phyloP scores from a whole-genome alignment of 805 yeast genomes.

The Komagataella pastoris region DNA sequence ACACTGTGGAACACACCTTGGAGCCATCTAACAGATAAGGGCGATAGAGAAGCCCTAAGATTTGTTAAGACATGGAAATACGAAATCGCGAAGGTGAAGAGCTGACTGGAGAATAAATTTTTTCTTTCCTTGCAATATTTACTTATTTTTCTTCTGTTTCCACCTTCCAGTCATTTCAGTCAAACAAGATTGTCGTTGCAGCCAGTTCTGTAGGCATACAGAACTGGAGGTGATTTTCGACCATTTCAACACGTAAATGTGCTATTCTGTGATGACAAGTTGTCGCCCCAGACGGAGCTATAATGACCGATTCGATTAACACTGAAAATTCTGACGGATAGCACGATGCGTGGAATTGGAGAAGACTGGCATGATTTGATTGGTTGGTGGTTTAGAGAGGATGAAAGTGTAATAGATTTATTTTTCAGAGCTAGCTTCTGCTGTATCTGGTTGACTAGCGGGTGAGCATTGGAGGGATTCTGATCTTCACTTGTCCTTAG shows the following conservation, averaged over 20 bases:
- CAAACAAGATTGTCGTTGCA: not conserved
- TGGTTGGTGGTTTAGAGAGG: not conserved
- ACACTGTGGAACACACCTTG: not conserved
- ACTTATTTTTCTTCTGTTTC: not conserved
- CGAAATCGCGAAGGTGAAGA: not conserved
- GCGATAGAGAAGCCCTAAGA: not conserved
- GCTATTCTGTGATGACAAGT: constrained; percentile 37
- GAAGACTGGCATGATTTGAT: not conserved
- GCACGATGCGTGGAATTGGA: not conserved
- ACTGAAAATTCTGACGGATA: constrained; percentile 49
- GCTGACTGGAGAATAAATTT: not conserved
- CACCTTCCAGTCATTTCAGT: not conserved
- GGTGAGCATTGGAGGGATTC: no score
- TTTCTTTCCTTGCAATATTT: not conserved
- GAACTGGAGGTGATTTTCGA: not conserved
- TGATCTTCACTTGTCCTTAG: no score
- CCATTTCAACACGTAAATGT: not conserved
- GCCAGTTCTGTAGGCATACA: not conserved
- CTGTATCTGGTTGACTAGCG: no score
- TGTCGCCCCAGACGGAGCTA: constrained; percentile 72
- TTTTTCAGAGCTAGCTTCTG: not conserved
- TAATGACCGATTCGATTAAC: constrained; percentile 60
- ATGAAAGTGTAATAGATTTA: not conserved
- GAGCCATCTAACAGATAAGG: constrained; percentile 9
- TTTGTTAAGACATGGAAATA: not conserved